Evolutionary conservation across 2,329 filamentous ascomycete species (phyloP).

Genomic region (Hymenoscyphus fraxineus): DNA sequence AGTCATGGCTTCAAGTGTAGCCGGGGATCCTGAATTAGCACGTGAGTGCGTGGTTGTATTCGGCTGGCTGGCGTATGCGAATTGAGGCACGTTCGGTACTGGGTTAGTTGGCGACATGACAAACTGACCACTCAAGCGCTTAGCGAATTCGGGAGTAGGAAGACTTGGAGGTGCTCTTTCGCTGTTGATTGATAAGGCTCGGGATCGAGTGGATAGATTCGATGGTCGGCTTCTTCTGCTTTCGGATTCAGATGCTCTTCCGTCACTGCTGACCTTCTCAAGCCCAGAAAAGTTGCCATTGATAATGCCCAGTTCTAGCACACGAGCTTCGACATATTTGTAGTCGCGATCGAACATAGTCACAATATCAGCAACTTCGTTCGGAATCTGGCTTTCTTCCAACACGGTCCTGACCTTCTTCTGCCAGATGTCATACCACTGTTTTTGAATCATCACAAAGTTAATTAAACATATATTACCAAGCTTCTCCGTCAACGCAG

Average conservation of each 20-base stretch:
- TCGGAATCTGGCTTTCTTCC: constrained; percentile 58
- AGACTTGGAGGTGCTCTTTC: constrained; percentile 61
- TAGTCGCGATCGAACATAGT: constrained; percentile 77
- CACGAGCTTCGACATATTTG: constrained; percentile 67
- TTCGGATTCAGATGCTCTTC: constrained; percentile 31
- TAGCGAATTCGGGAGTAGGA: constrained; percentile 63
- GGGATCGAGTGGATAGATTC: constrained; percentile 41
- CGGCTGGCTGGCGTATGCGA: constrained; percentile 55
- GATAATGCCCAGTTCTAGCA: constrained; percentile 69
- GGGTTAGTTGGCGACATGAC: constrained; percentile 51
- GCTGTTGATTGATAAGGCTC: constrained; percentile 59
- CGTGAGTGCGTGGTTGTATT: constrained; percentile 46
- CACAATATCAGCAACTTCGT: constrained; percentile 69
- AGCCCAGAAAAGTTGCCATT: constrained; percentile 60
- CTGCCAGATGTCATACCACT: constrained; percentile 80
- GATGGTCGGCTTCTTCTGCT: constrained; percentile 35
- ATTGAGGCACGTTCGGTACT: constrained; percentile 40
- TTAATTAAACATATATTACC: constrained; percentile 79
- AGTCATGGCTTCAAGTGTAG: constrained; percentile 50
- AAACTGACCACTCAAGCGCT: constrained; percentile 58
- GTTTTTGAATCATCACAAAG: constrained; percentile 77
- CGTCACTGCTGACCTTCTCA: constrained; percentile 13
- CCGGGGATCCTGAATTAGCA: constrained; percentile 55
- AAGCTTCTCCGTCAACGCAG: constrained; percentile 73
- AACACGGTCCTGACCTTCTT: constrained; percentile 77